These are phyloP conservation scores for Cucumis melo DNA, from an alignment of 306 rosid genomes.

Conservation along the genomic window DNA sequence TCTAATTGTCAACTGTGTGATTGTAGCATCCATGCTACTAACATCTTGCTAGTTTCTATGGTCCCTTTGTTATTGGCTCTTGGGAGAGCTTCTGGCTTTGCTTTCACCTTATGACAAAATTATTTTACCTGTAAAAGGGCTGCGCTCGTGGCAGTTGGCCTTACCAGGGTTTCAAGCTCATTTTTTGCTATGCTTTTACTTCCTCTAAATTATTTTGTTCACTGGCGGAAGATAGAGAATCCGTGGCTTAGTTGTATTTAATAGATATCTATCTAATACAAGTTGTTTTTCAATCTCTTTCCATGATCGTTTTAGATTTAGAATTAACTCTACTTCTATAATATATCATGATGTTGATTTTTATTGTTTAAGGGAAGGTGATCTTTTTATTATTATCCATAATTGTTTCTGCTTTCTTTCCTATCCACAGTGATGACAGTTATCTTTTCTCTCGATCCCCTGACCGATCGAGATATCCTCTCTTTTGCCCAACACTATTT, in stretches of 20 bases:
- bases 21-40: too few species aligned
- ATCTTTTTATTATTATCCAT: neutral
- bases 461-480: too few species aligned
- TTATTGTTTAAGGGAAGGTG: neutral
- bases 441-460: neutral
- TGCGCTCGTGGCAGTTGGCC: neutral
- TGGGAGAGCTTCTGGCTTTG: neutral
- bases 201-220: neutral
- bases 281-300: neutral
- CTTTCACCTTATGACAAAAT: neutral
- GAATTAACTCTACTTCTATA: neutral
- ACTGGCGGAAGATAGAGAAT: neutral
- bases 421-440: neutral
- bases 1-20: neutral
- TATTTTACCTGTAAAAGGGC: neutral
- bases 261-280: neutral
- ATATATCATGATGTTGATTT: neutral
- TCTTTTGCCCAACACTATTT: too few species aligned
- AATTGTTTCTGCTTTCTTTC: neutral
- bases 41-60: neutral
- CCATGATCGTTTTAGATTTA: neutral
- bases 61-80: neutral
- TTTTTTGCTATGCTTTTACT: neutral
- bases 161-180: neutral
- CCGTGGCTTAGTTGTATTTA: neutral